Evolutionary conservation across 495 filamentous ascomycete genomes (phyloP), one percentile per base, ranked within the genome.

Genomic region (Annulohypoxylon stygium): DNA sequence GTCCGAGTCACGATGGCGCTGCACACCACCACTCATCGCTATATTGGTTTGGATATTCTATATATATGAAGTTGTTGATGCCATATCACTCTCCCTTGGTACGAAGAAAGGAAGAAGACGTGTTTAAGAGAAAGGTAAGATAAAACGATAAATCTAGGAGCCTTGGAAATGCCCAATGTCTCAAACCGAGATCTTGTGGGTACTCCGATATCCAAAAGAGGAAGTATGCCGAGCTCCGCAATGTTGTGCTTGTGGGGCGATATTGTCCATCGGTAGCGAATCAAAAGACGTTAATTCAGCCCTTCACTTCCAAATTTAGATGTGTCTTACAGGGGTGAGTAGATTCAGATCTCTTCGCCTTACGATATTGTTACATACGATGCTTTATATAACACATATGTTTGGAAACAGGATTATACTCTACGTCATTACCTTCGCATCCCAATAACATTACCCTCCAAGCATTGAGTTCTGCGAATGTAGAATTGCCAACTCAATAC

Each of bases 221-320:
- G 65, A 61, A 68, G 45, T 68, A 61, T 53, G 30, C 65, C 65
- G 65, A 61, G 43, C 20, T 51, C 57, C 65, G 47, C 33, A 2
- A 4, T 61, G 36, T 39, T 36, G 36, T 61, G 39, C 33, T 54
- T 48, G 39, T 33, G n/a, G 6, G 50, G 3, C 48, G 23, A 7
- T 30, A 25, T 51, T 51, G 14, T 18, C 7, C 7, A 10, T 36
- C 36, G 16, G 26, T 37, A 39, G 33, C 60, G 30, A 63, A 63
- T 63, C 60, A 50, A 43, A 63, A 23, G 25, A 36, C 43, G 8
- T 6, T 12, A 3, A 50, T 50, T 23, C 30, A n/a, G 9, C 20
- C 25, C 43, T 51, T 63, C 37, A 18, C 36, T 63, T 6, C 60
- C 60, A 63, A 63, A 47, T 61, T 48, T 48, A 61, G 60, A 36